Evolutionary conservation across 176 grass and related monocot species (phyloP).

Genomic region (Alopecurus myosuroides): DNA sequence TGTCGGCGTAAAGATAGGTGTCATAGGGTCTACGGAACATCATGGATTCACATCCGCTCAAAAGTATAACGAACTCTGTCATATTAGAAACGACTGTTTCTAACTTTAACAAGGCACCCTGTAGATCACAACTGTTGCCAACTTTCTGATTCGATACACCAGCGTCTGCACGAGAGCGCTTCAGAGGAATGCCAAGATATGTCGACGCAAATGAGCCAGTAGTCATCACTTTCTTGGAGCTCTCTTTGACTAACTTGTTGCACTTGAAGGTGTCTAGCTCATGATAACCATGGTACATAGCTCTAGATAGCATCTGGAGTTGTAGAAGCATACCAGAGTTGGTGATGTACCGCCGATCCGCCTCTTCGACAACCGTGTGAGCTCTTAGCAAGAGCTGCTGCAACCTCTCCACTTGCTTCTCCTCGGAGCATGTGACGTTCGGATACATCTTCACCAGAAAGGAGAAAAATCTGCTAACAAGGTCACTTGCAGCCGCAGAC

Average conservation of each 20-base stretch:
- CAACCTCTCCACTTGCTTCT: not conserved
- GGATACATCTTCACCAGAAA: not conserved
- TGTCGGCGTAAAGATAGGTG: not conserved
- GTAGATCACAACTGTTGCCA: not conserved
- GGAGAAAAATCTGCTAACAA: not conserved
- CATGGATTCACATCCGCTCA: not conserved
- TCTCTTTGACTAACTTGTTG: not conserved
- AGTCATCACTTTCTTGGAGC: not conserved
- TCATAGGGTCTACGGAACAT: not conserved
- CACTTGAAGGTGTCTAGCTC: not conserved
- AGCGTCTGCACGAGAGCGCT: not conserved
- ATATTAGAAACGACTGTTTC: not conserved
- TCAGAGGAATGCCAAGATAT: not conserved
- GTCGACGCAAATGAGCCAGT: not conserved
- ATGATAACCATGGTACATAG: not conserved
- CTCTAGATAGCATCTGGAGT: not conserved
- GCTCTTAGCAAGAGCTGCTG: not conserved
- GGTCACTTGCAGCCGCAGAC: not conserved
- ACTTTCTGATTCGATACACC: not conserved
- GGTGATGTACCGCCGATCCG: not conserved
- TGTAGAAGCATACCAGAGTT: constrained; percentile 3
- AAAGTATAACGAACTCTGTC: not conserved
- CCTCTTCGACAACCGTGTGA: not conserved
- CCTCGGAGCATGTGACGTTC: not conserved
- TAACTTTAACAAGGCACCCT: not conserved